These are phyloP conservation scores for Aquilaria yunnanensis DNA, from an alignment of 345 rosid genomes.

Conservation along the genomic window DNA sequence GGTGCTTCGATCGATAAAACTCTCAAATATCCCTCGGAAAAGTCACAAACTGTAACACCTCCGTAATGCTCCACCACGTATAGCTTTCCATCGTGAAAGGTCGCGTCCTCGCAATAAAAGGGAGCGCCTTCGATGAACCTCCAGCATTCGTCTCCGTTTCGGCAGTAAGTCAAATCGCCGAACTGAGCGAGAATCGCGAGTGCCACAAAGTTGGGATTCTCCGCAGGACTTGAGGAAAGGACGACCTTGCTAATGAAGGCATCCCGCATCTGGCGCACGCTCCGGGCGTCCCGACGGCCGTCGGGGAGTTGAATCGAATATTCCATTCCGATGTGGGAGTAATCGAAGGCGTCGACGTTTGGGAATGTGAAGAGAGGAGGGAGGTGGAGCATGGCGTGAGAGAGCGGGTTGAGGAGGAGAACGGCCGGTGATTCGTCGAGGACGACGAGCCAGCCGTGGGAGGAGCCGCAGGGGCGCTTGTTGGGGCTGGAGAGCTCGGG, in stretches of 20 bases:
- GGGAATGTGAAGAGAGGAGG: conserved; percentile 36
- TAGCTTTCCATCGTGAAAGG: conserved; percentile 28
- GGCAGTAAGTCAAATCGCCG: conserved; percentile 37
- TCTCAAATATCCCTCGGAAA: conserved; percentile 18
- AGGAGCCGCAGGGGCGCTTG: conserved; percentile 50
- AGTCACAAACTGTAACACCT: conserved; percentile 29
- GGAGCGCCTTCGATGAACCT: conserved; percentile 22
- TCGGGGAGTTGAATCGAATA: conserved; percentile 16
- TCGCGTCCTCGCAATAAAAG: conserved; percentile 39
- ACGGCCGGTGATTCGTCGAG: conserved; percentile 42
- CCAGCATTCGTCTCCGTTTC: conserved; percentile 34
- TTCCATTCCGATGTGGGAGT: conserved; percentile 39
- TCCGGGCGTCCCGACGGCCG: conserved; percentile 12
- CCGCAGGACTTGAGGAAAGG: conserved; percentile 38
- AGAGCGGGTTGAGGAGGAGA: conserved; percentile 40
- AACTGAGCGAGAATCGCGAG: conserved; percentile 33
- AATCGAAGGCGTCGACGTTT: conserved; percentile 35
- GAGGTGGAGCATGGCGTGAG: conserved; percentile 17
- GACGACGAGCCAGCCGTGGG: conserved; percentile 51
- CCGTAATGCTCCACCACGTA: conserved; percentile 42
- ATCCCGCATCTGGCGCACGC: conserved; percentile 44
- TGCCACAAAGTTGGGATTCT: conserved; percentile 24
- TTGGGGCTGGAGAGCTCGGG: conserved; percentile 22
- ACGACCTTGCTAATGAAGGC: conserved; percentile 44
- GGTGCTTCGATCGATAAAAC: conserved; percentile 28